Evolutionary conservation across 208 protist species (phyloP).

Genomic region (Crithidia fasciculata): DNA sequence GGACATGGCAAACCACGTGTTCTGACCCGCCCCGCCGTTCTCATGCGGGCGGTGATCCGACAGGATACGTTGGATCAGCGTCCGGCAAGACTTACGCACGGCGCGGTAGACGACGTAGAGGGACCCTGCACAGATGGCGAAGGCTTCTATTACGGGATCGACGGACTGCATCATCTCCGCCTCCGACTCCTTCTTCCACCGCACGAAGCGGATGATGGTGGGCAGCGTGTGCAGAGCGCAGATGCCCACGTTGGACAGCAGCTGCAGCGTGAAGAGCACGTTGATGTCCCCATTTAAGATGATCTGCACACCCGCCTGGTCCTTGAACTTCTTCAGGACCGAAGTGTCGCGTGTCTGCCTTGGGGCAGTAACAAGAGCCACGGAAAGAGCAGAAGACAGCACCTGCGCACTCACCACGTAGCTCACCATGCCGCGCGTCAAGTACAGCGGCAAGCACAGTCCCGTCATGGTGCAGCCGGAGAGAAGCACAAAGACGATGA

Average conservation of each 20-base stretch:
- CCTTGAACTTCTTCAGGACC: conserved; percentile 38
- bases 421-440: conserved; percentile 86
- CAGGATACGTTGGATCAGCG: conserved; percentile 41
- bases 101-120: conserved; percentile 70
- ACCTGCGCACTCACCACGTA: conserved; percentile 80
- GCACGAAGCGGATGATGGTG: conserved; percentile 58
- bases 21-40: conserved; percentile 15
- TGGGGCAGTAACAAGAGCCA: conserved; percentile 57
- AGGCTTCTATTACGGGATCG: conserved; percentile 68
- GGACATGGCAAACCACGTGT: conserved; percentile 34
- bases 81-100: conserved; percentile 40
- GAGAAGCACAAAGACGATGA: conserved; percentile 55
- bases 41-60: conserved; percentile 22
- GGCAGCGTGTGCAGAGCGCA: conserved; percentile 78
- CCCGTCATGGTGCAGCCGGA: conserved; percentile 75
- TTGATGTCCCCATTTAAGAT: conserved; percentile 71
- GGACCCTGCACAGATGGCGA: conserved; percentile 68
- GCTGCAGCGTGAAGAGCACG: conserved; percentile 74
- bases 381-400: conserved; percentile 62
- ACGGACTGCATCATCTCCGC: conserved; percentile 36
- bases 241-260: conserved; percentile 67
- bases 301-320: conserved; percentile 46
- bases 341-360: conserved; percentile 24
- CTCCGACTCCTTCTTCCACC: conserved; percentile 37
- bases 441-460: conserved; percentile 69